These are phyloP conservation scores for Tetracladium maxilliforme DNA, from an alignment of 2,329 filamentous ascomycete genomes.

Conservation along the genomic window DNA sequence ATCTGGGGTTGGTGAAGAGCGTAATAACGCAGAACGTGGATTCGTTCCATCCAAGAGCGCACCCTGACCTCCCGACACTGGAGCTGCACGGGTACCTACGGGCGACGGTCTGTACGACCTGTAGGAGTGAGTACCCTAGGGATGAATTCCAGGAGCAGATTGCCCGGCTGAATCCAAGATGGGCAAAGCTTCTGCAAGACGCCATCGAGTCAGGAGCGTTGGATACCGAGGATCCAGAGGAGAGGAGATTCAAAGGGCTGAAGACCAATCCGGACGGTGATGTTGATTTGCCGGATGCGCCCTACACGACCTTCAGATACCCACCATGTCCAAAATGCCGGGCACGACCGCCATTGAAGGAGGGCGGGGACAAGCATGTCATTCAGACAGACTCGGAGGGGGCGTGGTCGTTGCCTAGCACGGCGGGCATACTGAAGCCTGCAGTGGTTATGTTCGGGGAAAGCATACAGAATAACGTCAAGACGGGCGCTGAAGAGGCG, in stretches of 20 bases:
- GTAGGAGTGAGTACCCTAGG: conserved; percentile 56
- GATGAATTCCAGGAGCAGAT: conserved; percentile 63
- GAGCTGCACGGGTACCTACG: conserved; percentile 89
- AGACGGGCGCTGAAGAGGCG: conserved; percentile 61
- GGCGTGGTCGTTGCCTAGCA: conserved; percentile 53
- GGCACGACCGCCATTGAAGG: conserved; percentile 37
- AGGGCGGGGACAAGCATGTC: conserved; percentile 35
- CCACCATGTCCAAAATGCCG: conserved; percentile 78
- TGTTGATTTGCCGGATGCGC: conserved; percentile 74
- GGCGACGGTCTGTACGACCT: conserved; percentile 67
- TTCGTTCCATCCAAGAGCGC: conserved; percentile 71
- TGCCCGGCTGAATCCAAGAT: conserved; percentile 68
- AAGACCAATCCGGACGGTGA: conserved; percentile 90
- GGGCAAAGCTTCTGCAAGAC: conserved; percentile 62
- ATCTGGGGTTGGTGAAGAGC: conserved; percentile 55
- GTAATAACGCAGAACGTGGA: conserved; percentile 97
- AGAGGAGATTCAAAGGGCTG: conserved; percentile 53
- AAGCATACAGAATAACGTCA: conserved; percentile 57
- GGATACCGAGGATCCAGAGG: conserved; percentile 59
- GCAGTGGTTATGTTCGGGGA: conserved; percentile 96
- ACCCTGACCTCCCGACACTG: conserved; percentile 59
- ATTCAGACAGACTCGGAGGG: conserved; percentile 69
- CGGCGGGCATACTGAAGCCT: conserved; percentile 76
- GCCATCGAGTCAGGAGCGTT: conserved; percentile 63
- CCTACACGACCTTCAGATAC: conserved; percentile 83